A percentile compares a stretch with the other conserved stretches of the same genome.
phyloP scores from a whole-genome alignment of 495 filamentous ascomycete species.

The Podospora sp. region DNA sequence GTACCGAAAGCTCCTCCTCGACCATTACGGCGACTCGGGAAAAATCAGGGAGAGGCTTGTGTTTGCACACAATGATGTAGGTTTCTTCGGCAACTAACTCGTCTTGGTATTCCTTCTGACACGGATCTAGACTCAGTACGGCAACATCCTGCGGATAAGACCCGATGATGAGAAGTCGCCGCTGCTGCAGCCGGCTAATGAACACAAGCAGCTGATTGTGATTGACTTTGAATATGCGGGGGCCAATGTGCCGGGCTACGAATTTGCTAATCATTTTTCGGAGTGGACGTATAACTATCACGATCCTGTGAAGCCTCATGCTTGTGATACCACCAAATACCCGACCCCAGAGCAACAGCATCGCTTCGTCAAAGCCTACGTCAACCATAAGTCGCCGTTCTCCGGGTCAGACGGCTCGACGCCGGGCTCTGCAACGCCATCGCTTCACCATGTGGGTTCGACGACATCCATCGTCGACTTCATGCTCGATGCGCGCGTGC shows the following conservation, averaged over 20 bases:
- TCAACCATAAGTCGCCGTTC: conserved; percentile 71
- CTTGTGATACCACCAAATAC: conserved; percentile 67
- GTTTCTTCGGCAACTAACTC: conserved; percentile 33
- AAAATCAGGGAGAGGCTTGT: conserved; percentile 75
- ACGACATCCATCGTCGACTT: conserved; percentile 60
- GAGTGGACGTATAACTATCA: conserved; percentile 99
- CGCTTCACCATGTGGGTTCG: conserved; percentile 33
- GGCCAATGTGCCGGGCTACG: conserved; percentile 81
- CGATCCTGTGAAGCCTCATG: conserved; percentile 62
- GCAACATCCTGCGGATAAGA: conserved; percentile 90
- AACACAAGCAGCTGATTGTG: conserved; percentile 92
- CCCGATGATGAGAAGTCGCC: conserved; percentile 81
- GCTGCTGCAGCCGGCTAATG: conserved; percentile 81
- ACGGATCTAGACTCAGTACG: conserved; percentile 82
- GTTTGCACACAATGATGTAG: conserved; percentile 96
- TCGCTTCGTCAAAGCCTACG: conserved; percentile 83
- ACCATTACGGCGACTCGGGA: conserved; percentile 66
- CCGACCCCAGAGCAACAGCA: conserved; percentile 80
- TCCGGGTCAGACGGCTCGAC: conserved; percentile 48
- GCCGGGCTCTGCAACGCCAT: conserved; percentile 42
- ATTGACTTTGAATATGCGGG: conserved; percentile 99
- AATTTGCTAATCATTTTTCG: conserved; percentile 98
- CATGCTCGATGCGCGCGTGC: conserved; percentile 69
- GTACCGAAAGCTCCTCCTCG: conserved; percentile 73
- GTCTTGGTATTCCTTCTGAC: conserved; percentile 16